Evolutionary conservation across 176 grass and related monocot genomes (phyloP).

Genomic region (Cenchrus americanus): DNA sequence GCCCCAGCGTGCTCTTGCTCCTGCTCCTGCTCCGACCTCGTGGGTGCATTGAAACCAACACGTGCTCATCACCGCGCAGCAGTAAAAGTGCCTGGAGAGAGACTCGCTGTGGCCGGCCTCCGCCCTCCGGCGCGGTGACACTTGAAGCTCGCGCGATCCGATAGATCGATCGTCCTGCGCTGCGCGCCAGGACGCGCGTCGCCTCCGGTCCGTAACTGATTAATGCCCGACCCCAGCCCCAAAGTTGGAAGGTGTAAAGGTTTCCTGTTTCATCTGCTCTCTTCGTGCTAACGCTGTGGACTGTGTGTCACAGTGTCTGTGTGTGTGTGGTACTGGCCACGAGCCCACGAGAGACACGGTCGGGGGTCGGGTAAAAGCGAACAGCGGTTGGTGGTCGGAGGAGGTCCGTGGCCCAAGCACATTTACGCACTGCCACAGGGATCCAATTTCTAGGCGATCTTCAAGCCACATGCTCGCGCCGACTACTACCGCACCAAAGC

Average conservation of each 20-base stretch:
- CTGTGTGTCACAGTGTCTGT: neutral
- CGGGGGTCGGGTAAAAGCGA: conserved; percentile 17
- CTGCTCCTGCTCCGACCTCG: conserved; percentile 4
- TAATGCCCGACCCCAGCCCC: neutral
- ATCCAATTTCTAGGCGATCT: neutral
- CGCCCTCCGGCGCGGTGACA: neutral
- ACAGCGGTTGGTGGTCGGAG: neutral
- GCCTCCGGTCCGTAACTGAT: conserved; percentile 3
- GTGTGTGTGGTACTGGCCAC: neutral
- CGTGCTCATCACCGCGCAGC: neutral
- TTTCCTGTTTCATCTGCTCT: neutral
- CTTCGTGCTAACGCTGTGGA: too few relatives aligned
- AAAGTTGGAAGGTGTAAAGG: neutral
- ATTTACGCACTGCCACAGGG: neutral
- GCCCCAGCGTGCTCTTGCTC: neutral
- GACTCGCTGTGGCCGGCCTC: neutral
- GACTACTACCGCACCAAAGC: too few relatives aligned
- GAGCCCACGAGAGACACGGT: neutral
- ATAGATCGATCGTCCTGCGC: too few relatives aligned
- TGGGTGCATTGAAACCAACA: conserved; percentile 18
- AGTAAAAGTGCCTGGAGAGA: neutral
- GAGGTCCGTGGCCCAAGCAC: neutral
- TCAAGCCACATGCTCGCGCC: conserved; percentile 27
- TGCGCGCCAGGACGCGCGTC: too few relatives aligned
- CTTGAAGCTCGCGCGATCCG: neutral